These are phyloP conservation scores for Trichoderma koningiopsis DNA, from an alignment of 2,329 filamentous ascomycete species.

Conservation along the genomic window DNA sequence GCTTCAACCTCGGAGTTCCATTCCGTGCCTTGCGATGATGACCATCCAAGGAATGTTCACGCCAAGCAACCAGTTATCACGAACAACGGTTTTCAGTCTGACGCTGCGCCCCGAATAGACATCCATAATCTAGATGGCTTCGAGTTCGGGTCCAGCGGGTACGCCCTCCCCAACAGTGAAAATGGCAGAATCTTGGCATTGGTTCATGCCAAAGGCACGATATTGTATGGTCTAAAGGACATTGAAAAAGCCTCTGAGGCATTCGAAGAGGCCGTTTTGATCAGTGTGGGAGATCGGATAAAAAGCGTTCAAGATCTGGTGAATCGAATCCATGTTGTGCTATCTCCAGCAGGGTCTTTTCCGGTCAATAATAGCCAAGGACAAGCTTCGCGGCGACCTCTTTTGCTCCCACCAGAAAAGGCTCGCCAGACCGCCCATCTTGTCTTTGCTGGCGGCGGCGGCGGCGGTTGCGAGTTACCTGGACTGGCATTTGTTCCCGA, in stretches of 20 bases:
- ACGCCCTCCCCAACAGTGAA: constrained; percentile 79
- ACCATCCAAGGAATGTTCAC: not conserved
- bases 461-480: constrained; percentile 72
- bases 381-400: constrained; percentile 47
- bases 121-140: constrained; percentile 29
- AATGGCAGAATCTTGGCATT: constrained; percentile 93
- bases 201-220: constrained; percentile 97
- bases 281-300: constrained; percentile 73
- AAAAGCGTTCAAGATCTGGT: constrained; percentile 78
- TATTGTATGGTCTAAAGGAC: constrained; percentile 88
- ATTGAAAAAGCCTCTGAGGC: constrained; percentile 78
- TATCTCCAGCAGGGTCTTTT: constrained; percentile 47
- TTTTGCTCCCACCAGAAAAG: constrained; percentile 80
- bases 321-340: constrained; percentile 70
- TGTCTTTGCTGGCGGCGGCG: constrained; percentile 73
- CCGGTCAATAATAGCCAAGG: constrained; percentile 24
- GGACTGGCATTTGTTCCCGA: constrained; percentile 74
- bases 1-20: not conserved
- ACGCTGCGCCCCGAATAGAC: not conserved
- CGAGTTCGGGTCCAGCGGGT: constrained; percentile 58
- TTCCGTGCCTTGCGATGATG: not conserved
- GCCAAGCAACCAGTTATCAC: not conserved
- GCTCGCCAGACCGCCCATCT: constrained; percentile 80
- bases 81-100: not conserved
- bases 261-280: constrained; percentile 92